Conservation (phyloP, 495 filamentous ascomycete species). For the Symbiotaphrina buchneri region DNA sequence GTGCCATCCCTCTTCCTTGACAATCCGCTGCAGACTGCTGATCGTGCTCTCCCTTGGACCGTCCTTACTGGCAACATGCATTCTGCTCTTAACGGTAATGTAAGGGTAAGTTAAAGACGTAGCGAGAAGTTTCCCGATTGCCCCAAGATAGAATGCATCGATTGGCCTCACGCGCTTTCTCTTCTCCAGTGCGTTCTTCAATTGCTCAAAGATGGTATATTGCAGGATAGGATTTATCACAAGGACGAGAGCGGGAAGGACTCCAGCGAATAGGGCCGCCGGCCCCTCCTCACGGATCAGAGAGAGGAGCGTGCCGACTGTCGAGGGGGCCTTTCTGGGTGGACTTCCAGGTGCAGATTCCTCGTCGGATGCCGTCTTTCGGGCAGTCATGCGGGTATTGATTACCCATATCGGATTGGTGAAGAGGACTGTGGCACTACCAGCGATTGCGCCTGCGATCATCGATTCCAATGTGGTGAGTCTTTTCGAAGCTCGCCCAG, state of each 20-base stretch:
- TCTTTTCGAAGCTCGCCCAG: slow-evolving; percentile 59
- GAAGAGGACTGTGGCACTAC: slow-evolving; percentile 77
- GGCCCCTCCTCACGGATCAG: slow-evolving; percentile 65
- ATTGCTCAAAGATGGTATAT: slow-evolving; percentile 95
- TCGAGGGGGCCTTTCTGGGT: slow-evolving; percentile 32
- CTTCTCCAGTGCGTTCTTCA: slow-evolving; percentile 59
- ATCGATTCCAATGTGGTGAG: slow-evolving; percentile 81
- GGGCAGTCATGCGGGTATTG: slow-evolving; percentile 93
- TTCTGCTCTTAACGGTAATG: slow-evolving; percentile 89
- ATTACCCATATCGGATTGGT: slow-evolving; percentile 99
- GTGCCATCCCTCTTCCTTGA: slow-evolving; percentile 68
- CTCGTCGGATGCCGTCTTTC: slow-evolving; percentile 34
- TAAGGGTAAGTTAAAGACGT: slow-evolving; percentile 94
- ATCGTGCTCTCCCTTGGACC: slow-evolving; percentile 50
- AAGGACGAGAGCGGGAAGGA: slow-evolving; percentile 76
- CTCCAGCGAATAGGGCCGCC: slow-evolving; percentile 69
- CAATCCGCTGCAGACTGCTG: slow-evolving; percentile 49
- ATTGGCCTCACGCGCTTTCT: slow-evolving; percentile 52
- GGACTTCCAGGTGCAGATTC: slow-evolving; percentile 25
- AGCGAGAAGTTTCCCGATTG: slow-evolving; percentile 81
- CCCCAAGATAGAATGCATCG: slow-evolving; percentile 77
- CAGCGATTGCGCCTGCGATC: slow-evolving; percentile 86
- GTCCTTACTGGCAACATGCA: slow-evolving; percentile 68
- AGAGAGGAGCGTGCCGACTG: slow-evolving; percentile 52
- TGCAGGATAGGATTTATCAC: slow-evolving; percentile 97